Evolutionary conservation across 176 grass and related monocot species (phyloP).

Genomic region (Puccinellia tenuiflora): DNA sequence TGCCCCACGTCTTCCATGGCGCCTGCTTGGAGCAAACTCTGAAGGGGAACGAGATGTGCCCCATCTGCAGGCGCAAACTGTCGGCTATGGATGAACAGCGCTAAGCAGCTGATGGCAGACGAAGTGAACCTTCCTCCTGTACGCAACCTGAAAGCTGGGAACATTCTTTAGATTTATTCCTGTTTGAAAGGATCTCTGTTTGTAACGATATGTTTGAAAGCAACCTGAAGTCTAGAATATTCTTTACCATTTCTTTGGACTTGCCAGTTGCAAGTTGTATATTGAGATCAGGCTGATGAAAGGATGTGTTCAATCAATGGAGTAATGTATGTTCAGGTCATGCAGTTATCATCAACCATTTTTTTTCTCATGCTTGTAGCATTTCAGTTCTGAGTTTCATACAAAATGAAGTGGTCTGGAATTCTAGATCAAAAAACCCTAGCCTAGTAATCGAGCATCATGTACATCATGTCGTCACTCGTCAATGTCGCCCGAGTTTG

Average conservation of each 20-base stretch:
- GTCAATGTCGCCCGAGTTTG: background rate
- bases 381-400: background rate
- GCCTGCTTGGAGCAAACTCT: constrained; percentile 1
- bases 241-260: no score
- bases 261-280: no score
- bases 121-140: background rate
- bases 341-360: background rate
- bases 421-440: background rate
- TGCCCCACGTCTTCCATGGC: constrained; percentile 31
- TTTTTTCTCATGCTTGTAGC: background rate
- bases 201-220: no score
- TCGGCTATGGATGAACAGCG: background rate
- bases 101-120: background rate
- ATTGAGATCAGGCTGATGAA: no score
- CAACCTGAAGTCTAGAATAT: no score
- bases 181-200: background rate
- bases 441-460: background rate
- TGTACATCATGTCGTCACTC: background rate
- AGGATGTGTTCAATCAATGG: no score
- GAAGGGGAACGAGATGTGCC: constrained; percentile 3
- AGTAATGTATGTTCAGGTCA: background rate
- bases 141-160: background rate
- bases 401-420: background rate
- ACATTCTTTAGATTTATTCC: background rate
- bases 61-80: background rate